phyloP scores from a whole-genome alignment of 179 eudicot genomes.

The Camellia oleifera region DNA sequence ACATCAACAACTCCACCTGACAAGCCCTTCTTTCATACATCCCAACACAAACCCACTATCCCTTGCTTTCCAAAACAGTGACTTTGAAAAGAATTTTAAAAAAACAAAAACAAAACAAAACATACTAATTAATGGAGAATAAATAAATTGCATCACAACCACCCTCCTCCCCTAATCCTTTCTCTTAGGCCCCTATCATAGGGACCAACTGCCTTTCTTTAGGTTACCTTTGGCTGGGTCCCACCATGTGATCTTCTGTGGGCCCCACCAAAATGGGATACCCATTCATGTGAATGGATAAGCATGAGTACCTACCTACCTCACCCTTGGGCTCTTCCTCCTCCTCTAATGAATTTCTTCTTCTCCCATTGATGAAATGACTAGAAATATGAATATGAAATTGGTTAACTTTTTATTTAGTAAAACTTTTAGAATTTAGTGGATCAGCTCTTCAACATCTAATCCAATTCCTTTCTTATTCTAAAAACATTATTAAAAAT shows the following conservation, averaged over 20 bases:
- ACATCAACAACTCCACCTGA: conserved; percentile 12
- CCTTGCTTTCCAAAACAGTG: background rate
- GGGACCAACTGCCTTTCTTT: conserved; percentile 6
- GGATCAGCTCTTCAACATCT: background rate
- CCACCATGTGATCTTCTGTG: conserved; percentile 23
- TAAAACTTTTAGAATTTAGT: background rate
- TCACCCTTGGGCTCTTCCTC: background rate
- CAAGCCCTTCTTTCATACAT: conserved; percentile 3
- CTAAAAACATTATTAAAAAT: background rate
- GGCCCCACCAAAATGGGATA: conserved; percentile 10
- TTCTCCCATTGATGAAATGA: background rate
- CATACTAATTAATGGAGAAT: too few species aligned
- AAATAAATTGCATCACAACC: background rate
- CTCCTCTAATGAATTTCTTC: too few species aligned
- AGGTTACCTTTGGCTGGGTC: background rate
- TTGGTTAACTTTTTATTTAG: background rate
- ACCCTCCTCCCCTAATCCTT: background rate
- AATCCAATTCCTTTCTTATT: background rate
- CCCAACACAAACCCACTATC: conserved; percentile 6
- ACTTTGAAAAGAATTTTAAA: background rate
- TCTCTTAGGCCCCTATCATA: background rate
- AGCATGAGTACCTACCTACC: background rate
- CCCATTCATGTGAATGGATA: conserved; percentile 8
- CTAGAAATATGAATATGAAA: too few species aligned
- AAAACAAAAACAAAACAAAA: background rate